Evolutionary conservation across 1,139 yeast genomes (phyloP).

Genomic region (Geotrichum klebahnii): DNA sequence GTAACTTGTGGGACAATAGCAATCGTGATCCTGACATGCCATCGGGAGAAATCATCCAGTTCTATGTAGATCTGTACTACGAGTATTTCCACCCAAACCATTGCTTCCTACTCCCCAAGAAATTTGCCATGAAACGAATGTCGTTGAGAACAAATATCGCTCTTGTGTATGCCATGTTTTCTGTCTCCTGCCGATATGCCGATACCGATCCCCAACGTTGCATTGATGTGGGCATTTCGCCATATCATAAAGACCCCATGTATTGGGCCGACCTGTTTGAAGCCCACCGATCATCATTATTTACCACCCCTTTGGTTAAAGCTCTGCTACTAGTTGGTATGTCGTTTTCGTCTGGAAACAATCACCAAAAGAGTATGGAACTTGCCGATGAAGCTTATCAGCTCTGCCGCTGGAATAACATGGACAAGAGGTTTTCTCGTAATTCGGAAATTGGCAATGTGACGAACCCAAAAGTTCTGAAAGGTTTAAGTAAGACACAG

Average conservation of each 20-base stretch:
- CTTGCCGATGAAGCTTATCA: slow-evolving; percentile 11
- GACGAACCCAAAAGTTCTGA: not conserved
- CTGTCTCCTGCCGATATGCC: slow-evolving; percentile 42
- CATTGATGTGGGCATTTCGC: slow-evolving; percentile 13
- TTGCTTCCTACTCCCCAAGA: slow-evolving; percentile 46
- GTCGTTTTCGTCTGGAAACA: slow-evolving; percentile 14
- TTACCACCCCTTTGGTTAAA: slow-evolving; percentile 23
- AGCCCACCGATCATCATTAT: slow-evolving; percentile 23
- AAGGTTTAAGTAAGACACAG: slow-evolving; percentile 15
- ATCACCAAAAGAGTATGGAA: not conserved
- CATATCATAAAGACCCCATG: slow-evolving; percentile 28
- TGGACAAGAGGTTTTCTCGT: slow-evolving; percentile 14
- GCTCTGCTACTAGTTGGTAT: slow-evolving; percentile 23
- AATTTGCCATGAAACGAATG: slow-evolving; percentile 40
- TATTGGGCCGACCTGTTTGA: slow-evolving; percentile 29
- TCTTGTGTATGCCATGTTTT: slow-evolving; percentile 48
- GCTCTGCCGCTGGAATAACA: slow-evolving; percentile 16
- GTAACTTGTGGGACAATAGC: slow-evolving; percentile 18
- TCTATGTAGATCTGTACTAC: slow-evolving; percentile 48
- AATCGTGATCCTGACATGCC: slow-evolving; percentile 46
- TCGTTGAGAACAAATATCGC: slow-evolving; percentile 43
- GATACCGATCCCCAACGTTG: slow-evolving; percentile 23
- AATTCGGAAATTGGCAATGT: slow-evolving; percentile 9
- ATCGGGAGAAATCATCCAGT: slow-evolving; percentile 40
- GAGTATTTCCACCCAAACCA: slow-evolving; percentile 47